These are phyloP conservation scores for Leccinum subtestaceum DNA, from an alignment of 768 basidiomycete genomes.

Conservation along the genomic window DNA sequence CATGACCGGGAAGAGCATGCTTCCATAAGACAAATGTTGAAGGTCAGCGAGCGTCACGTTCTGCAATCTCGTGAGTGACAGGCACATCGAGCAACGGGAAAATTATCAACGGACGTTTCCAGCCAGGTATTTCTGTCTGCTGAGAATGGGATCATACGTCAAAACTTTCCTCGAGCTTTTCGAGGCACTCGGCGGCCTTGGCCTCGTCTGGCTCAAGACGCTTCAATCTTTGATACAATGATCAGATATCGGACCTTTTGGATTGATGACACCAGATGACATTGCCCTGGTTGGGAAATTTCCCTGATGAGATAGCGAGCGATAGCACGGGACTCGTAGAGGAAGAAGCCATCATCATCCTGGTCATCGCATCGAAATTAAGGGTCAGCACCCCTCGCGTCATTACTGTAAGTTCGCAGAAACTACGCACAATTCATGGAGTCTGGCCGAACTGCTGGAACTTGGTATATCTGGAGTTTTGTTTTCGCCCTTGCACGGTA, in stretches of 20 bases:
- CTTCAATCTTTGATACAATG: constrained; percentile 26
- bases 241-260: not conserved
- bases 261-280: constrained; percentile 8
- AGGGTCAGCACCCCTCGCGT: too few species aligned
- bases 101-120: constrained; percentile 43
- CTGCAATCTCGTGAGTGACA: constrained; percentile 19
- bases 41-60: constrained; percentile 52
- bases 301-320: constrained; percentile 48
- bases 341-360: constrained; percentile 39
- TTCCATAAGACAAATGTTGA: constrained; percentile 51
- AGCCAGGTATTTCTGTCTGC: constrained; percentile 53
- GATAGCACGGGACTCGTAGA: constrained; percentile 45
- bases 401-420: not conserved
- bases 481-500: constrained; percentile 51
- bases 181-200: constrained; percentile 11
- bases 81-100: not conserved
- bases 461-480: constrained; percentile 44
- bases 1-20: constrained; percentile 13
- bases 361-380: not conserved
- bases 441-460: constrained; percentile 58
- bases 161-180: constrained; percentile 35
- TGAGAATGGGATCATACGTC: constrained; percentile 52
- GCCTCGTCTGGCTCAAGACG: constrained; percentile 19
- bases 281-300: constrained; percentile 50
- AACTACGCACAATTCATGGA: constrained; percentile 30